These are phyloP conservation scores for Sclerotinia spermophila DNA, from an alignment of 2,329 filamentous ascomycete species.

Conservation along the genomic window DNA sequence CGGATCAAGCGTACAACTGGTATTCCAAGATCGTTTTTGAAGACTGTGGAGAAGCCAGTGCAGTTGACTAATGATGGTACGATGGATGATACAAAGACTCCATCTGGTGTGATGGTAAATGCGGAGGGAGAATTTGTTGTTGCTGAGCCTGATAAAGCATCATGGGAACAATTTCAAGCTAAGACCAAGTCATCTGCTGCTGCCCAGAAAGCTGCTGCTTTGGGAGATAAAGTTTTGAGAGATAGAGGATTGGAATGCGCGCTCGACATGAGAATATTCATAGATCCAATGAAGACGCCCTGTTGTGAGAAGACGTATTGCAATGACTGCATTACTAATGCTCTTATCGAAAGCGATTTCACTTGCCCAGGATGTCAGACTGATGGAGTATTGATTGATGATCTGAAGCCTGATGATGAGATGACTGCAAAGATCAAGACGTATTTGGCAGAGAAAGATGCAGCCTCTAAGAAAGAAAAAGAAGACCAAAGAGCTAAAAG, in stretches of 20 bases:
- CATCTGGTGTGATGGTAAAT: conserved; percentile 93
- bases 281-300: conserved; percentile 98
- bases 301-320: conserved; percentile 99
- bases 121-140: conserved; percentile 97
- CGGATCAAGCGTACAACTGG: conserved; percentile 95
- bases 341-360: conserved; percentile 97
- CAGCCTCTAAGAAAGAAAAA: conserved; percentile 40
- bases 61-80: conserved; percentile 69
- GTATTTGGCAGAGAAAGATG: conserved; percentile 59
- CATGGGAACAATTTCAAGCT: conserved; percentile 96
- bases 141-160: conserved; percentile 89
- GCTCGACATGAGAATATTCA: conserved; percentile 96
- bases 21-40: conserved; percentile 91
- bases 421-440: conserved; percentile 72
- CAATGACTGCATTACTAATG: conserved; percentile 99
- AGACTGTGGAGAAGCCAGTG: conserved; percentile 88
- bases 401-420: conserved; percentile 79
- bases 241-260: conserved; percentile 87
- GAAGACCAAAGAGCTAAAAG: conserved; percentile 45
- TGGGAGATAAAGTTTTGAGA: conserved; percentile 81
- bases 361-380: conserved; percentile 88
- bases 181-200: conserved; percentile 84
- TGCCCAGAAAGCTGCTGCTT: conserved; percentile 71
- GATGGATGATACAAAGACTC: conserved; percentile 75
- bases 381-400: conserved; percentile 89